Base-by-base conservation (phyloP, 805 yeast genomes). In the Candida michaelii region DNA sequence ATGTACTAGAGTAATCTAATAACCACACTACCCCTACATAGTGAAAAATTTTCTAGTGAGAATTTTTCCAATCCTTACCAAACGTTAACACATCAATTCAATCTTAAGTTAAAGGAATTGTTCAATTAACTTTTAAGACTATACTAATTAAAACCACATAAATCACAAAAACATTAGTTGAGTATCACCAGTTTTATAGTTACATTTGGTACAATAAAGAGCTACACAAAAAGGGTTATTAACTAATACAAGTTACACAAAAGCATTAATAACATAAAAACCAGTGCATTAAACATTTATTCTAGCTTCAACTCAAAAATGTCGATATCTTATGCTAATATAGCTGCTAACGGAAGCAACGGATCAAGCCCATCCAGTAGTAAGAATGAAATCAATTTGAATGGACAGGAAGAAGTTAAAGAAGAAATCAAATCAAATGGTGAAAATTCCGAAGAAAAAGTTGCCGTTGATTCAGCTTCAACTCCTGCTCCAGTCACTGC, bases 321-420 rank as follows among this genome's bases (percentile, higher is more conserved):
- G 11, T 42, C 51, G 27, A 57, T 66, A 31, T 68, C 74, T 27
- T 69, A 69, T 51, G 74, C 74, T 44, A 66, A 69, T 46, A 61
- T 63, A 40, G 74, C 71, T 47, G 73, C 73, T 46, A 62, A 59
- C 42, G 71, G 67, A 31, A 45, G 47, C 9, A 46, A 40, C 19
- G 44, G 40, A 4, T 41, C 44, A 15, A 36, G 40, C 32, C 41
- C 51, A 18, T 46, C 46, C 5, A 51, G 47, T 18, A 14, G 40
- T 5, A 43, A 41, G 9, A 21, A 25, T 14, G 42, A 36, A 25
- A 9, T 23, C 14, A 3, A 13, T 10, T 14, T 27, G 5, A 34
- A 21, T 24, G 50, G 18, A 27, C 45, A 17, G 25, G 42, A 21
- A 16, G 48, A 24, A 23, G 33, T 15, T 24, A 18, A 18, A 17